These are phyloP conservation scores for Prunus padus DNA, from an alignment of 306 rosid genomes.

Conservation along the genomic window DNA sequence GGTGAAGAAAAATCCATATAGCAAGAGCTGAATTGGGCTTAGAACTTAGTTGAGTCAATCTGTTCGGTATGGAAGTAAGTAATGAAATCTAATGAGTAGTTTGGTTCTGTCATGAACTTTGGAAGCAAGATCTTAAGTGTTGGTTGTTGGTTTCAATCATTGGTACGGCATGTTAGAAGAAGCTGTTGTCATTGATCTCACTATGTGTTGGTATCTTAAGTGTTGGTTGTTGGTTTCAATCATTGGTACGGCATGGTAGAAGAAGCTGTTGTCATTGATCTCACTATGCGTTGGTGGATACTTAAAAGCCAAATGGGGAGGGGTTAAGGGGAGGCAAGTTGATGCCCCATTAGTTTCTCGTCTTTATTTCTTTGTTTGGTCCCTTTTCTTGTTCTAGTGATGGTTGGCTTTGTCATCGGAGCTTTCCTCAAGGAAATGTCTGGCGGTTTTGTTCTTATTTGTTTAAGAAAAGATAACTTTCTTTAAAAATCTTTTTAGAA, in stretches of 20 bases:
- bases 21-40: background rate
- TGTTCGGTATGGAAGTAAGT: background rate
- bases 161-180: background rate
- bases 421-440: background rate
- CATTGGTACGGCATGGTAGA: background rate
- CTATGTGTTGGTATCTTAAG: background rate
- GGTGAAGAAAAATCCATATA: background rate
- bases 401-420: background rate
- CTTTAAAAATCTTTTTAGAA: no score
- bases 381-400: background rate
- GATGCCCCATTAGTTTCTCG: background rate
- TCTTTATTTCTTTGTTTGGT: background rate
- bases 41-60: background rate
- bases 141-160: background rate
- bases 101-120: background rate
- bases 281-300: background rate
- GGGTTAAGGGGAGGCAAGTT: background rate
- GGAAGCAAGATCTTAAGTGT: background rate
- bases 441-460: background rate
- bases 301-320: background rate
- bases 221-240: background rate
- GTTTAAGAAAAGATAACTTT: no score
- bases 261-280: background rate
- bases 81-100: background rate
- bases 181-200: background rate